Evolutionary conservation across 2,329 filamentous ascomycete species (phyloP).

Genomic region (Cladosporium sp.): DNA sequence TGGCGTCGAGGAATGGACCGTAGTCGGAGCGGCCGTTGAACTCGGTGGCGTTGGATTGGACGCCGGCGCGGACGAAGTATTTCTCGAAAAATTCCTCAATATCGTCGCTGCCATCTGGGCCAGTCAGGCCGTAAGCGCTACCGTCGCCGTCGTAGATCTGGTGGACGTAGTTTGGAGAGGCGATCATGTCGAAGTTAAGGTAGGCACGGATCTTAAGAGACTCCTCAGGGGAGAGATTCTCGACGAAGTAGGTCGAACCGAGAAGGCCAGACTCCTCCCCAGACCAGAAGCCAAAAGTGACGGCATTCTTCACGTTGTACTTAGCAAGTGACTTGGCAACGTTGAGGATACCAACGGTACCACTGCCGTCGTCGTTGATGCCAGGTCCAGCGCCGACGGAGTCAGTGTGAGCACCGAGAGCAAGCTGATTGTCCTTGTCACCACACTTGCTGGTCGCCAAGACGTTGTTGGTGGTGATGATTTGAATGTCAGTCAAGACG

Average conservation of each 20-base stretch:
- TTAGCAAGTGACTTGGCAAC: conserved; percentile 35
- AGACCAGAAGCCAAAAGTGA: conserved; percentile 38
- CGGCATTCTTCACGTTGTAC: conserved; percentile 49
- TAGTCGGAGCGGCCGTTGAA: conserved; percentile 39
- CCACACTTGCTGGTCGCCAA: conserved; percentile 35
- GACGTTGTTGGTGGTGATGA: conserved; percentile 42
- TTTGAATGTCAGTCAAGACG: conserved; percentile 42
- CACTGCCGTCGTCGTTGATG: conserved; percentile 39
- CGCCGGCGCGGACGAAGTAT: conserved; percentile 28
- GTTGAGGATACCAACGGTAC: conserved; percentile 34
- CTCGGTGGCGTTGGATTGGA: conserved; percentile 29
- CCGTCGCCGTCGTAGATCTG: conserved; percentile 55
- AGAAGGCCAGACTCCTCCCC: conserved; percentile 37
- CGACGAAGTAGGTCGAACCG: conserved; percentile 37
- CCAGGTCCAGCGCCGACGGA: conserved; percentile 35
- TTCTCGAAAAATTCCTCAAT: conserved; percentile 25
- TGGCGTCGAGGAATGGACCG: conserved; percentile 34
- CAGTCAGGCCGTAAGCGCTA: conserved; percentile 48
- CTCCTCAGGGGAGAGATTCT: conserved; percentile 33
- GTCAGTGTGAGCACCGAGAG: conserved; percentile 36
- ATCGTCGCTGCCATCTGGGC: conserved; percentile 61
- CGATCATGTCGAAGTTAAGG: conserved; percentile 49
- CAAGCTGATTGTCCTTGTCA: conserved; percentile 32
- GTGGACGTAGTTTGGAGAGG: conserved; percentile 54
- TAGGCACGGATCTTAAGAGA: conserved; percentile 34